phyloP scores from a whole-genome alignment of 208 protist species.

The Leishmania aethiopica region DNA sequence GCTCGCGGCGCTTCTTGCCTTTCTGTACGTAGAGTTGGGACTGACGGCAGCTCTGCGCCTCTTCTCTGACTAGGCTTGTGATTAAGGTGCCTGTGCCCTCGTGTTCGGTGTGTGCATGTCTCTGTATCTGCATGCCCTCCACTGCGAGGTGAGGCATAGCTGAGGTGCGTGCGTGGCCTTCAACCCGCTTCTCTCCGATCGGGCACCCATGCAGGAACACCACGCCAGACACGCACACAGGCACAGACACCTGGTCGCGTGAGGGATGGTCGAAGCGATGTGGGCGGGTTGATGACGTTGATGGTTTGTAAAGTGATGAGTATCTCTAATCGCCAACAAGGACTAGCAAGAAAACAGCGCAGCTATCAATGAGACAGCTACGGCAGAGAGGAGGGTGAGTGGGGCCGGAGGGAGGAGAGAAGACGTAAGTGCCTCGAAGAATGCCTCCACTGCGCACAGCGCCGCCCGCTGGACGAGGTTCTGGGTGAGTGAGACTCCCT shows the following conservation, averaged over 20 bases:
- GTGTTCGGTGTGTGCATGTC: background rate
- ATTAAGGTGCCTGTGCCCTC: background rate
- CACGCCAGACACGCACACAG: background rate
- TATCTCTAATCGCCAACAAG: background rate
- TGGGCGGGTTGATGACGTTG: background rate
- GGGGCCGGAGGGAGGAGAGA: background rate
- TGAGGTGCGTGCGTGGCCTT: background rate
- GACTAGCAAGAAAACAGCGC: background rate
- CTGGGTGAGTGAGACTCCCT: background rate
- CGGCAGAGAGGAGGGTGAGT: background rate
- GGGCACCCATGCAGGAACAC: background rate
- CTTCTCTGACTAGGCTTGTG: slow-evolving; percentile 17
- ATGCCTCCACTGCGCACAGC: background rate
- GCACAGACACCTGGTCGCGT: background rate
- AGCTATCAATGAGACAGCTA: background rate
- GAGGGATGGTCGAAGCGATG: background rate
- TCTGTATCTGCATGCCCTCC: background rate
- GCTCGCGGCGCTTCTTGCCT: slow-evolving; percentile 36
- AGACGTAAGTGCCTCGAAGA: background rate
- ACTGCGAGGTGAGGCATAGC: background rate
- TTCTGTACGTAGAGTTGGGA: slow-evolving; percentile 60
- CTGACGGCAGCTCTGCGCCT: slow-evolving; percentile 30
- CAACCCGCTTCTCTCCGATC: background rate
- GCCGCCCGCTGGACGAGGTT: background rate
- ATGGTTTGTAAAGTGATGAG: background rate